Evolutionary conservation across 2,329 filamentous ascomycete species (phyloP), one percentile per base, ranked within the genome.

Genomic region (Tolypocladium guangdongense): DNA sequence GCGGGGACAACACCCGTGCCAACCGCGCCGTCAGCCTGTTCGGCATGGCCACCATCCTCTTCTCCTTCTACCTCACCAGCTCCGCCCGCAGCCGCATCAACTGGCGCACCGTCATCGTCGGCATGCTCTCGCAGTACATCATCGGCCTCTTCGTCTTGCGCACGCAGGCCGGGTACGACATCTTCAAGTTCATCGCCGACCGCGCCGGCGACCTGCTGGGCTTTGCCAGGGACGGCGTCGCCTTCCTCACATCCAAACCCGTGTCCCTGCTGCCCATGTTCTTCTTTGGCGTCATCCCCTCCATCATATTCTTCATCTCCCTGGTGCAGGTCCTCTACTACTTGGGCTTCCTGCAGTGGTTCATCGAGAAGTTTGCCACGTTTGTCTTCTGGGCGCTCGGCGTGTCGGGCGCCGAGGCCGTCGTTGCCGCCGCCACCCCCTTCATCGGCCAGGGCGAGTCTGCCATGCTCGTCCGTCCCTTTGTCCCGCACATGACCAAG

Each of bases 401-500:
- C 51, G 89, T 96, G 7, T 95, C 90, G 5, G 91, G 91, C 56
- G 89, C 89, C 47, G 91, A 96, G 70, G 90, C 91, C n/a, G 87
- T 96, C 50, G 91, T 96, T 55, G 91, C 91, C 36, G 88, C 91
- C 36, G 90, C 91, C 11, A 95, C 90, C 1, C 91, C 91, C 10
- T 96, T 96, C 71, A 93, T 96, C 64, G 91, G 91, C 10, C 90
- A 95, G 74, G 90, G 91, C 64, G 91, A 96, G 76, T 93, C 88
- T 27, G 90, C 89, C 56, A 95, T 96, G 87, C 74, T 96, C 64
- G 90, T 96, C 69, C 84, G 84, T 52, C 90, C 90, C 0, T 96
- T 95, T 68, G 83, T 96, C 48, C 76, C 88, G 12, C 85, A 93
- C 68, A 80, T 96, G 64, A 96, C 91, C 57, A 78, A 84, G 65